These are phyloP conservation scores for Cryptococcus sp. DNA, from an alignment of 1,284 basidiomycete genomes.

Conservation along the genomic window DNA sequence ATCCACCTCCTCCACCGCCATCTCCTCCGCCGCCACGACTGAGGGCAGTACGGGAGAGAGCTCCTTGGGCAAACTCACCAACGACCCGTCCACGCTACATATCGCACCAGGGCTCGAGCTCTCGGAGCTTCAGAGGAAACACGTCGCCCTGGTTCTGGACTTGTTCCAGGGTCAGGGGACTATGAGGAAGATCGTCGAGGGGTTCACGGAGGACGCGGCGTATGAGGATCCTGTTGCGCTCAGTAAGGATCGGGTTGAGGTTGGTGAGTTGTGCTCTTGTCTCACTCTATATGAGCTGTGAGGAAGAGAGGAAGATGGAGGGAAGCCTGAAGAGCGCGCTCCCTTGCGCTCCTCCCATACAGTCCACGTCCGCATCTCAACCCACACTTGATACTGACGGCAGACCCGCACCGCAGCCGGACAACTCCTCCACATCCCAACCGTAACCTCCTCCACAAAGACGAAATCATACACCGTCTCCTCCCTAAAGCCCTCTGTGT, in stretches of 20 bases:
- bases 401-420: slow-evolving; percentile 26
- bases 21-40: too few species aligned
- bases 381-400: neutral
- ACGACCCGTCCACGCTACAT: slow-evolving; percentile 10
- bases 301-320: too few species aligned
- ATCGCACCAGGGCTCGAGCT: slow-evolving; percentile 6
- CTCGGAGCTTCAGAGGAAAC: slow-evolving; percentile 29
- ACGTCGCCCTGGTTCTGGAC: slow-evolving; percentile 42
- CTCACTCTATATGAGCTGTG: too few species aligned
- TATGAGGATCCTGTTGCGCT: slow-evolving; percentile 46
- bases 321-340: neutral
- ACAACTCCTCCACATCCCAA: slow-evolving; percentile 40
- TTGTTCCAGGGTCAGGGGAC: slow-evolving; percentile 46
- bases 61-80: neutral
- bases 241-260: slow-evolving; percentile 35
- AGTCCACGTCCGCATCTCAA: too few species aligned
- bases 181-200: slow-evolving; percentile 37
- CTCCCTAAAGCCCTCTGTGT: slow-evolving; percentile 15
- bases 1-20: too few species aligned
- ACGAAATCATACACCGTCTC: slow-evolving; percentile 29
- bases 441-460: slow-evolving; percentile 30
- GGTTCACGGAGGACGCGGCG: slow-evolving; percentile 37
- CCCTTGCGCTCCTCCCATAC: neutral
- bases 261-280: slow-evolving; percentile 28
- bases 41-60: too few species aligned